Evolutionary conservation across 2,329 filamentous ascomycete genomes (phyloP), one percentile per base, ranked within the genome.

Genomic region (Beauveria scarabaeidicola): DNA sequence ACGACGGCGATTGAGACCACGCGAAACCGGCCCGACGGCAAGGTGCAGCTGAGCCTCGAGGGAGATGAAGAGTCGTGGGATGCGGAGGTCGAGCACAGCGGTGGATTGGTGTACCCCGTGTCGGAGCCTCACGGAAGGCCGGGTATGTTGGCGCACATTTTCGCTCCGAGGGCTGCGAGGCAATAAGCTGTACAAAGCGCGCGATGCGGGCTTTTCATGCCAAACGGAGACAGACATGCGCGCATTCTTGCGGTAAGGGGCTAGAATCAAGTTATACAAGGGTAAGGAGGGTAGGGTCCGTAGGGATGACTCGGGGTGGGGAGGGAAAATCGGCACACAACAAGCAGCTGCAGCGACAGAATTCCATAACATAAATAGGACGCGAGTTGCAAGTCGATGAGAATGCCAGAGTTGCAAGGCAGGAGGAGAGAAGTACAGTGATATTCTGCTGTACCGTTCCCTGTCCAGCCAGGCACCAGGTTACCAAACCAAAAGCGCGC

Each of bases 1-100:
- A 32, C 58, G 19, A 21, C 29, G 15, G 44, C 53, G 13, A 52
- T 52, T 46, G 25, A 17, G 19, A 10, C 46, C 79, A 83, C 44
- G 59, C 78, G 36, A 25, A 36, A 38, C 8, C 38, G 46, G 7
- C n/a, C 11, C 1, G 21, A 50, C 9, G 32, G 38, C 25, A 36
- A 38, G 25, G 48, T 52, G 46, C 25, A 13, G 21, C 5, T 59
- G 32, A 32, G 27, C 11, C 25, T 52, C 17, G 11, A 19, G n/a
- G 23, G 32, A 17, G 48, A 52, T 23, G 56, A 59, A 29, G 56
- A 59, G 9, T 23, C 48, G n/a, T 59, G 56, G 50, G 41, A 59
- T 40, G 40, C 15, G 1, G 48, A 5, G 2, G n/a, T 59, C 11
- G 21, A 47, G 19, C 32, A 53, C n/a, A 32, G 41, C 15, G 6